Evolutionary conservation across 345 rosid genomes (phyloP).

Genomic region (Schrenkiella parvula): DNA sequence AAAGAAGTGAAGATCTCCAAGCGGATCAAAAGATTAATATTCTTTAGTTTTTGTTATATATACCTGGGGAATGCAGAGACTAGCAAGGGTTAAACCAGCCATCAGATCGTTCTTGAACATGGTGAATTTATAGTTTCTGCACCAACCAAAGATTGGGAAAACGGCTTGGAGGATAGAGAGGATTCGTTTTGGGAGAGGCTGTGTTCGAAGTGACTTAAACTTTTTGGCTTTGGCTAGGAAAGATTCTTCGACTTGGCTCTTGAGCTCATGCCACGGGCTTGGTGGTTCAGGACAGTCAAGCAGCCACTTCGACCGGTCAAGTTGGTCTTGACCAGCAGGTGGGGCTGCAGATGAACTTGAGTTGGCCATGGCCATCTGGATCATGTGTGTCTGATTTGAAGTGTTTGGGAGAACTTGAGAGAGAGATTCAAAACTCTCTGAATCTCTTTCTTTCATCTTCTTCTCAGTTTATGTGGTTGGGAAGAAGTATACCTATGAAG

Average conservation of each 20-base stretch:
- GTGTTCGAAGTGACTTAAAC: slow-evolving; percentile 35
- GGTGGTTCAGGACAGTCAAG: slow-evolving; percentile 73
- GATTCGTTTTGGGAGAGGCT: slow-evolving; percentile 29
- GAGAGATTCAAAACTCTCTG: slow-evolving; percentile 32
- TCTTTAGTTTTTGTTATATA: background rate
- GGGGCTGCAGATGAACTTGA: slow-evolving; percentile 32
- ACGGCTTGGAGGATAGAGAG: slow-evolving; percentile 35
- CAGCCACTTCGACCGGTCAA: slow-evolving; percentile 59
- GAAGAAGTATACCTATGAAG: slow-evolving; percentile 1
- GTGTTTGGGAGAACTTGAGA: slow-evolving; percentile 84
- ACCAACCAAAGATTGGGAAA: slow-evolving; percentile 77
- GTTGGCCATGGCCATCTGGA: slow-evolving; percentile 41
- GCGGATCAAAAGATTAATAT: background rate
- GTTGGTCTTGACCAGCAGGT: slow-evolving; percentile 27
- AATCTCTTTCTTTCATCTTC: slow-evolving; percentile 29
- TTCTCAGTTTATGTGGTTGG: slow-evolving; percentile 8
- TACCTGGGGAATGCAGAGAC: slow-evolving; percentile 98
- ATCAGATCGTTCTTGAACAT: slow-evolving; percentile 72
- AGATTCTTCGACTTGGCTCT: slow-evolving; percentile 35
- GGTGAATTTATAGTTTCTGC: slow-evolving; percentile 43
- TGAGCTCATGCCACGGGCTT: slow-evolving; percentile 47
- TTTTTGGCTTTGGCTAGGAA: slow-evolving; percentile 33
- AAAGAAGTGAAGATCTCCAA: background rate
- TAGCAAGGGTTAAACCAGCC: slow-evolving; percentile 92
- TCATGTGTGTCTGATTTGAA: slow-evolving; percentile 50